Conservation (phyloP, 768 basidiomycete genomes). For the Obba rivulosa region DNA sequence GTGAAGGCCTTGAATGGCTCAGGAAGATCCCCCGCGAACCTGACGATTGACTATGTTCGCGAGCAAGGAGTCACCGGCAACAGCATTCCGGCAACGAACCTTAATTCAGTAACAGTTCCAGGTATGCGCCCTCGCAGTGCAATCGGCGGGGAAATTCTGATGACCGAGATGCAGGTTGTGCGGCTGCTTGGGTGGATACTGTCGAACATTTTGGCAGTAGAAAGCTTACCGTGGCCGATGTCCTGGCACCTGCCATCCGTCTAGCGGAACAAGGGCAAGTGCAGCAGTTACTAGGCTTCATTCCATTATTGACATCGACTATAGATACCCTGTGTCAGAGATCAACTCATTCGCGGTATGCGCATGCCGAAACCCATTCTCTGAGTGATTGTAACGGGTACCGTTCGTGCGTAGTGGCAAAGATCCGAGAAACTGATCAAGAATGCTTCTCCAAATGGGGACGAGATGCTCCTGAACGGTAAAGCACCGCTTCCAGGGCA, state of each 20-base stretch:
- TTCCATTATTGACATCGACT: background rate
- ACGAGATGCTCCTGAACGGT: constrained; percentile 83
- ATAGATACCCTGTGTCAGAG: constrained; percentile 84
- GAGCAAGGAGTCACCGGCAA: constrained; percentile 61
- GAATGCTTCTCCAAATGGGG: constrained; percentile 78
- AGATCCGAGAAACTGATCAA: constrained; percentile 65
- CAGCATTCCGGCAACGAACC: constrained; percentile 70
- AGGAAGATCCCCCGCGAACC: constrained; percentile 75
- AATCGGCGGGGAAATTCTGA: background rate
- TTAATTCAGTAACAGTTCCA: constrained; percentile 91
- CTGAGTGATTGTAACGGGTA: background rate
- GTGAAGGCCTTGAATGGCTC: constrained; percentile 93
- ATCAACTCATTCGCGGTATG: constrained; percentile 43
- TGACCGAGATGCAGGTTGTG: constrained; percentile 77
- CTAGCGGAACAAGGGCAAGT: constrained; percentile 86
- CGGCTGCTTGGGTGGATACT: constrained; percentile 93
- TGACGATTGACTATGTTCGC: constrained; percentile 70
- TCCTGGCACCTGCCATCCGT: constrained; percentile 84
- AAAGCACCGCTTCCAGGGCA: constrained; percentile 83
- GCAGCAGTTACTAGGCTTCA: background rate
- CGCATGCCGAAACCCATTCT: constrained; percentile 3
- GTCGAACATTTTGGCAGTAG: constrained; percentile 80
- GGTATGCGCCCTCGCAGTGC: constrained; percentile 35
- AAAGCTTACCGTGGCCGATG: constrained; percentile 56
- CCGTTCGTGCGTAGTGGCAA: constrained; percentile 39